These are phyloP conservation scores for Russula ochroleuca DNA, from an alignment of 768 basidiomycete species.

Conservation along the genomic window DNA sequence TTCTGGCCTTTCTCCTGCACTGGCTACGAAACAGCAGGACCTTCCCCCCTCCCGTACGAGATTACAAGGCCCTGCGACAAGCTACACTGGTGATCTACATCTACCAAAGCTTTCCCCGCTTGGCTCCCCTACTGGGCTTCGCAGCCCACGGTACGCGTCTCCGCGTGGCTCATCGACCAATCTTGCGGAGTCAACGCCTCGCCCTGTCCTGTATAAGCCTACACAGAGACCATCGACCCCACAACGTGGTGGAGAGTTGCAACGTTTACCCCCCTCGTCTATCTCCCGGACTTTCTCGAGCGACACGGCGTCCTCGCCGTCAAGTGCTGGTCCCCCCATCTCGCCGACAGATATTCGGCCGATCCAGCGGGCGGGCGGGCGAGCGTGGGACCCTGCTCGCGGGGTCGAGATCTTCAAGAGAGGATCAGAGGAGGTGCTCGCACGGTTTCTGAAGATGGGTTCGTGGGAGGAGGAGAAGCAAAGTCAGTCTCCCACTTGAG, in stretches of 20 bases:
- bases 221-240: constrained; percentile 16
- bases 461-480: constrained; percentile 57
- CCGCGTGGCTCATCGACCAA: constrained; percentile 29
- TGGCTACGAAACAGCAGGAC: neutral
- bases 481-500: constrained; percentile 23
- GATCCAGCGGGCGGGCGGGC: constrained; percentile 43
- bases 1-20: constrained; percentile 1
- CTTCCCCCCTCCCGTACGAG: neutral
- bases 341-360: constrained; percentile 36
- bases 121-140: constrained; percentile 33
- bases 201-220: constrained; percentile 20
- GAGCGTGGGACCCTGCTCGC: constrained; percentile 84
- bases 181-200: constrained; percentile 19
- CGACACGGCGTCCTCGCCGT: constrained; percentile 50
- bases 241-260: constrained; percentile 23
- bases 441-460: constrained; percentile 76
- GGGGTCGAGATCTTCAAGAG: constrained; percentile 83
- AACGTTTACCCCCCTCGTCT: constrained; percentile 25
- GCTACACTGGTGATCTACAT: constrained; percentile 18
- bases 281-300: constrained; percentile 42
- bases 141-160: constrained; percentile 28
- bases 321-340: constrained; percentile 51
- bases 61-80: neutral
- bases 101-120: constrained; percentile 32
- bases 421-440: constrained; percentile 82